Evolutionary conservation across 768 basidiomycete genomes (phyloP).

Genomic region (Tephrocybe sp.): DNA sequence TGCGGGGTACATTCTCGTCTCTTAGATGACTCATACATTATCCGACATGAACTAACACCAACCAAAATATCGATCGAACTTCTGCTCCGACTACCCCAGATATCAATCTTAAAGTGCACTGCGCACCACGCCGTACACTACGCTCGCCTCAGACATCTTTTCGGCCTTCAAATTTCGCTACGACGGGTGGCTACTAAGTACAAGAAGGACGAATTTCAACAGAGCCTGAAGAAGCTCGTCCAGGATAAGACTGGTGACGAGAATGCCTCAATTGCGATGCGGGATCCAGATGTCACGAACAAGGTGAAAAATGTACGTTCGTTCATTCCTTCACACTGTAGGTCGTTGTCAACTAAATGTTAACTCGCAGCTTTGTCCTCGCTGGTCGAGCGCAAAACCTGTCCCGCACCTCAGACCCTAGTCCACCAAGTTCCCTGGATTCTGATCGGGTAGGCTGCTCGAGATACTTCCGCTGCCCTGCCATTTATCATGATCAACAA

Average conservation of each 20-base stretch:
- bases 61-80: conserved; percentile 29
- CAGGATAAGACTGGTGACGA: conserved; percentile 22
- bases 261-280: too few species aligned
- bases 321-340: background rate
- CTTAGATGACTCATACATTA: background rate
- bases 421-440: conserved; percentile 24
- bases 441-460: conserved; percentile 32
- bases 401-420: conserved; percentile 31
- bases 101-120: conserved; percentile 34
- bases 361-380: conserved; percentile 26
- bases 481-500: conserved; percentile 25
- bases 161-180: conserved; percentile 16
- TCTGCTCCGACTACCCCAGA: conserved; percentile 36
- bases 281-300: conserved; percentile 20
- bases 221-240: conserved; percentile 25
- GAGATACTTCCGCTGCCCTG: conserved; percentile 37
- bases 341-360: background rate
- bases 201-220: conserved; percentile 23
- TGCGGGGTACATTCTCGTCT: conserved; percentile 25
- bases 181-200: conserved; percentile 26
- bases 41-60: too few species aligned
- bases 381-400: conserved; percentile 23
- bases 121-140: conserved; percentile 24
- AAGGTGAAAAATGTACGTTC: conserved; percentile 30
- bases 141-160: conserved; percentile 31